Conservation (phyloP, 2,329 filamentous ascomycete genomes). For the Pseudogymnoascus destructans region DNA sequence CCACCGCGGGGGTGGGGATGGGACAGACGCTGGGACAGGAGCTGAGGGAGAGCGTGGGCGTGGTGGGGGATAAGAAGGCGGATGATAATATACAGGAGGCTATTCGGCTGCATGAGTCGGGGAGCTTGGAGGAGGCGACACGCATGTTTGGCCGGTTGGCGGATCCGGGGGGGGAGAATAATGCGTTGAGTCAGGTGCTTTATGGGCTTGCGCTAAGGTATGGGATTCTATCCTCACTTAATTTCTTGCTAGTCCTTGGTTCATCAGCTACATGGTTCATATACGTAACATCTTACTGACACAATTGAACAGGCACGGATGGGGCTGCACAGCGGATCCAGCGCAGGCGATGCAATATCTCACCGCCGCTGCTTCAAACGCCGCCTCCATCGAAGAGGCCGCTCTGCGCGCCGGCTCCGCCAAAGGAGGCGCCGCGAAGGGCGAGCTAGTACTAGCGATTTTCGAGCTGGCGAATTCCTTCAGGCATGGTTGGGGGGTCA, state of each 20-base stretch:
- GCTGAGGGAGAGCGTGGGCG: constrained; percentile 16
- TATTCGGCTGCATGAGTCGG: constrained; percentile 83
- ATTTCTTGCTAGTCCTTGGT: background rate
- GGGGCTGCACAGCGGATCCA: constrained; percentile 69
- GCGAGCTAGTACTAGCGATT: constrained; percentile 89
- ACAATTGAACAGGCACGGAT: constrained; percentile 56
- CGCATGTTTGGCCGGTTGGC: constrained; percentile 72
- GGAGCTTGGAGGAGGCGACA: constrained; percentile 69
- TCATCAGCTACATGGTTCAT: background rate
- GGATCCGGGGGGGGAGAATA: constrained; percentile 72
- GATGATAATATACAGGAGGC: constrained; percentile 80
- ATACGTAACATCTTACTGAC: background rate
- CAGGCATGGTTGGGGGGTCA: constrained; percentile 85
- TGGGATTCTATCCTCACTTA: constrained; percentile 25
- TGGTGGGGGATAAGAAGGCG: constrained; percentile 38
- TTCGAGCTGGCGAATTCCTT: constrained; percentile 92
- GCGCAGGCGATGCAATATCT: constrained; percentile 70
- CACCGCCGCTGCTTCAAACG: constrained; percentile 78
- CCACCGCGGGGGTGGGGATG: constrained; percentile 19
- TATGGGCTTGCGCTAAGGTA: constrained; percentile 84
- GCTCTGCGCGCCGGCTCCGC: constrained; percentile 79
- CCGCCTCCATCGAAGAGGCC: constrained; percentile 71
- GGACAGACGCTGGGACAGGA: constrained; percentile 15
- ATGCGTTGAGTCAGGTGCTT: constrained; percentile 87
- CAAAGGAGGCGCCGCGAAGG: constrained; percentile 88